Conservation (phyloP, 2,329 filamentous ascomycete genomes). For the Macrophomina tecta region DNA sequence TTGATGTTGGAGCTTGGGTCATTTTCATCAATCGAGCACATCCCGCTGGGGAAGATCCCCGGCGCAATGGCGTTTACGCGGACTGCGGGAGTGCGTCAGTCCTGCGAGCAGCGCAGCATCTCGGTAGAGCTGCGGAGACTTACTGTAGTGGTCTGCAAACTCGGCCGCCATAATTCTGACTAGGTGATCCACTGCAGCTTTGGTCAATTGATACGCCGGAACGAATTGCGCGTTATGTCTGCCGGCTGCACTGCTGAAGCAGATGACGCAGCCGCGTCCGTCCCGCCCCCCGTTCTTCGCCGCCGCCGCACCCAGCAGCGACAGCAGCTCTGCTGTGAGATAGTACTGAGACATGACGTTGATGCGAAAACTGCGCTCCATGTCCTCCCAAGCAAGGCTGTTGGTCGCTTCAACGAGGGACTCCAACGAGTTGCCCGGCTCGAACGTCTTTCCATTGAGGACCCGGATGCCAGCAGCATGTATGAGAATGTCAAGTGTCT, state of each 20-base stretch:
- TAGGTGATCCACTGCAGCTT: constrained; percentile 50
- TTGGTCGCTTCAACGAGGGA: background rate
- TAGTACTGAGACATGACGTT: constrained; percentile 56
- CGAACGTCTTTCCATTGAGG: background rate
- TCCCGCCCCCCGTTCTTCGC: background rate
- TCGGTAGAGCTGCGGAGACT: background rate
- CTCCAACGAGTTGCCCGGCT: background rate
- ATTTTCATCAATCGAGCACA: constrained; percentile 3
- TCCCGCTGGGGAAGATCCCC: constrained; percentile 40
- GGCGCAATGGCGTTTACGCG: constrained; percentile 46
- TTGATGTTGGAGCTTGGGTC: constrained; percentile 1
- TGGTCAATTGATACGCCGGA: constrained; percentile 51
- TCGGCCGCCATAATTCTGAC: constrained; percentile 48
- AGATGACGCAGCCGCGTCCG: constrained; percentile 54
- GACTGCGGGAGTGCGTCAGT: constrained; percentile 28
- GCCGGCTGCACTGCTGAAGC: constrained; percentile 54
- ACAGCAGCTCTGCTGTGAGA: constrained; percentile 55
- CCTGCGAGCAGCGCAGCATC: constrained; percentile 31
- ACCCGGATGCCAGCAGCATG: background rate
- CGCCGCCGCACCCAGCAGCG: constrained; percentile 48
- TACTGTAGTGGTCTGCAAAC: constrained; percentile 36
- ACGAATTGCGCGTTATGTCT: constrained; percentile 51
- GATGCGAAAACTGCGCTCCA: constrained; percentile 51
- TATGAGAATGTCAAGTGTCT: background rate
- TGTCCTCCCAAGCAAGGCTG: background rate